Evolutionary conservation across 129 eudicot species (phyloP).

Genomic region (Pseudognaphalium luteoalbum): DNA sequence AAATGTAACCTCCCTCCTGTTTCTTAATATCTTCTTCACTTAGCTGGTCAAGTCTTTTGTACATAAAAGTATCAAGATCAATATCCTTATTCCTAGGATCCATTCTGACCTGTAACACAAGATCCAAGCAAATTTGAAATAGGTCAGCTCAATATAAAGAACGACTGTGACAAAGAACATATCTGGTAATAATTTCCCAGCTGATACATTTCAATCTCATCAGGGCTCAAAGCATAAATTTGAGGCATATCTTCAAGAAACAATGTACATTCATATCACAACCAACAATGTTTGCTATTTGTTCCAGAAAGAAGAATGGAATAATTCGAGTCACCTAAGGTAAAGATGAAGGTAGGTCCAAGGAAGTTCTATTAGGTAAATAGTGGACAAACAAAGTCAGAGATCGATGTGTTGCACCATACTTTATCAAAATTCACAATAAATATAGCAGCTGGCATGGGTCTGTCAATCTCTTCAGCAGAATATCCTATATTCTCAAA

Average conservation of each 20-base stretch:
- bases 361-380: slow-evolving; percentile 10
- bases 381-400: not conserved
- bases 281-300: slow-evolving; percentile 4
- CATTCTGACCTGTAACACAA: slow-evolving; percentile 74
- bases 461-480: slow-evolving; percentile 69
- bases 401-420: slow-evolving; percentile 13
- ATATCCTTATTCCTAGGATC: slow-evolving; percentile 89
- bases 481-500: slow-evolving; percentile 51
- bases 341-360: not conserved
- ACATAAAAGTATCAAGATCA: slow-evolving; percentile 77
- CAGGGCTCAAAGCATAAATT: slow-evolving; percentile 12
- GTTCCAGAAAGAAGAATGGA: slow-evolving; percentile 8
- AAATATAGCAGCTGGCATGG: slow-evolving; percentile 83
- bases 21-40: slow-evolving; percentile 79
- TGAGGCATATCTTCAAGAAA: slow-evolving; percentile 11
- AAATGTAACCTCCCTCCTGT: slow-evolving; percentile 92
- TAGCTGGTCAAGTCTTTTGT: slow-evolving; percentile 45
- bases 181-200: not conserved
- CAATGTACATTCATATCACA: slow-evolving; percentile 9
- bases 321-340: not conserved
- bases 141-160: slow-evolving; percentile 3
- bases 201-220: slow-evolving; percentile 7
- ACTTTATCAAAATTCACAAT: slow-evolving; percentile 96
- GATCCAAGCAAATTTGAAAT: slow-evolving; percentile 6
- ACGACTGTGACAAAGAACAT: slow-evolving; percentile 12